Evolutionary conservation across 495 filamentous ascomycete species (phyloP), one percentile per base, ranked within the genome.

Genomic region (Lophiotrema nucula): DNA sequence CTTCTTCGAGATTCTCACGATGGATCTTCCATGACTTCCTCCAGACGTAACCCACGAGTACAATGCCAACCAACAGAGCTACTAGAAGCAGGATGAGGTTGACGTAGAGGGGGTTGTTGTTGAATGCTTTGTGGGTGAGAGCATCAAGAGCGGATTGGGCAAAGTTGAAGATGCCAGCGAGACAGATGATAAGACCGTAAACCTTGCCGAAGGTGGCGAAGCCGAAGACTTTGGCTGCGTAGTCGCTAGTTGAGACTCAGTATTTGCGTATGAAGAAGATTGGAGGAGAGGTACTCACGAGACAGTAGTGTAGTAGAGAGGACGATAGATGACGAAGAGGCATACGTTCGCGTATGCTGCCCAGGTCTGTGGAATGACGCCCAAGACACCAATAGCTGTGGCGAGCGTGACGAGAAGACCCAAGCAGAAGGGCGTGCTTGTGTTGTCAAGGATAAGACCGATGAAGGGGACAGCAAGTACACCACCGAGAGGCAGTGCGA

Each of bases 161-260:
- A 64, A 98, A 92, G 70, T 95, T 96, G 46, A 92, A 78, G 11
- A 98, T 64, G 4, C 93, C 93, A 1, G 91, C 85, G 2, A 93
- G 69, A 67, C 90, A 96, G 56, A 97, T 97, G 52, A 96, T 85
- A 6, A 91, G 78, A n/a, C 93, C 93, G 69, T 97, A 97, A 23
- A 98, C 89, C 53, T 88, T 96, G 23, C 92, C 92, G 61, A 97
- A 97, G 0, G 92, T 96, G 57, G 83, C 83, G 73, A 96, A 96
- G 6, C 93, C 92, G 70, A 98, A 98, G 27, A 98, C 92, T 72
- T 97, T 97, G 26, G 90, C 92, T 39, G 84, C 77, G 70, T 95
- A 97, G 74, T 98, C 93, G 8, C 82, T 85, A 45, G 13, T 37
- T 24, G 23, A 1, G 18, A 55, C 73, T 60, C 72, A 64, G 0